Base-by-base conservation (phyloP, 306 rosid genomes). In the Glycine tomentella region DNA sequence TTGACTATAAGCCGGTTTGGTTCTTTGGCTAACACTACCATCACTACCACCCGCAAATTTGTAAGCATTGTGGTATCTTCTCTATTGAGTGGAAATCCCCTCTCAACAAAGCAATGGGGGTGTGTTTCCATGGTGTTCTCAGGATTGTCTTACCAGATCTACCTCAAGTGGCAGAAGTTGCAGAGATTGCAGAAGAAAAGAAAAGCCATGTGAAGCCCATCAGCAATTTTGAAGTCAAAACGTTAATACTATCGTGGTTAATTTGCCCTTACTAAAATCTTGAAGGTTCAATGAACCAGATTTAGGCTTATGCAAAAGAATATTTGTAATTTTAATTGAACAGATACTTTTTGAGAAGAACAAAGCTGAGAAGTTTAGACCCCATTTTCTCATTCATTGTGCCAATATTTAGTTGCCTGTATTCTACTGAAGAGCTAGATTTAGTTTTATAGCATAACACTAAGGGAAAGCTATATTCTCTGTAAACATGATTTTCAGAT, bases 41-140 rank as follows among this genome's bases (percentile, higher is more conserved):
- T 96, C 80, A 96, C 99, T 15, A 96, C 98, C 40, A 96, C 98
- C 48, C 99, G 98, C 85, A 96, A 96, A 81, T 96, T 96, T 57
- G 98, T 93, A 8, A 96, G 99, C 88, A 96, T 93, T 42, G 99
- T 96, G 75, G 90, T 93, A 50, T 96, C 99, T 52, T 96, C 98
- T 5, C 38, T 96, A 83, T 87, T 95, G 80, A 95, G 98, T 65
- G 98, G 99, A 61, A 95, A 95, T 73, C 98, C 99, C 82, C 82
- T 95, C 34, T 95, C 99, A 69, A 65, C 89, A 8, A 93, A 92
- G 86, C 99, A 95, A 79, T 95, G 99, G 99, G 92, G 93, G 8
- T 95, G 97, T 59, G 99, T 95, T 61, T 69, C 55, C 33, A 87
- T 91, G 97, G 99, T 95, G 69, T 95, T 95, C 86, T 93, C 99